Base-by-base conservation (phyloP, 2,329 filamentous ascomycete species). In the Arthrocladium fulminans region DNA sequence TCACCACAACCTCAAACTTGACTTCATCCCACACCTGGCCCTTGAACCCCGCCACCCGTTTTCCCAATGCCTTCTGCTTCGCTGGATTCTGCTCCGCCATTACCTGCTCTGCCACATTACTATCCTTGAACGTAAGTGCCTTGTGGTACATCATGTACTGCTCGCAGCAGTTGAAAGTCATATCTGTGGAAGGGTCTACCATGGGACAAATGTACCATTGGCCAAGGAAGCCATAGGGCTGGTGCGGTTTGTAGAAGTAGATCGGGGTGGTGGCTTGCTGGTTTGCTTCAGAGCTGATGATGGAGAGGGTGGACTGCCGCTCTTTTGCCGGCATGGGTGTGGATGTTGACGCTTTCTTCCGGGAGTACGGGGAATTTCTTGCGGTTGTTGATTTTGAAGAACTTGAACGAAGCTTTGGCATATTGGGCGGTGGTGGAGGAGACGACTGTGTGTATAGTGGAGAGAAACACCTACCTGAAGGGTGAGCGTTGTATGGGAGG, bases 71-170 rank as follows among this genome's bases (percentile, higher is more conserved):
- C 40, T 62, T 60, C 9, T 42, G 46, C 40, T 41, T 17, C 7
- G 25, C 38, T 12, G 50, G 50, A 20, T 60, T 53, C 6, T 54
- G 54, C 12, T 49, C 50, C 3, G 56, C 50, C 32, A 63, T 50
- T 17, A 64, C 63, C 44, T 55, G 45, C 2, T 54, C 39, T 5
- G 61, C 62, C n/a, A 57, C 56, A 24, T 57, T 45, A n/a, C 54
- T 50, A 29, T 62, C 57, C 5, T 56, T 56, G 48, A 66, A 64
- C 24, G 63, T 53, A 2, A 65, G 50, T 5, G 62, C 62, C 55
- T 67, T 66, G 41, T 59, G 60, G 42, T 63, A 62, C 63, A 66
- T 66, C 59, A 66, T 66, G 49, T 59, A 64, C 24, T 52, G 50
- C 46, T 52, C 50, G 35, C 27, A 25, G 34, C 44, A 47, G 32